Conservation (phyloP, 768 basidiomycete species). For the Coprinellus micaceus region DNA sequence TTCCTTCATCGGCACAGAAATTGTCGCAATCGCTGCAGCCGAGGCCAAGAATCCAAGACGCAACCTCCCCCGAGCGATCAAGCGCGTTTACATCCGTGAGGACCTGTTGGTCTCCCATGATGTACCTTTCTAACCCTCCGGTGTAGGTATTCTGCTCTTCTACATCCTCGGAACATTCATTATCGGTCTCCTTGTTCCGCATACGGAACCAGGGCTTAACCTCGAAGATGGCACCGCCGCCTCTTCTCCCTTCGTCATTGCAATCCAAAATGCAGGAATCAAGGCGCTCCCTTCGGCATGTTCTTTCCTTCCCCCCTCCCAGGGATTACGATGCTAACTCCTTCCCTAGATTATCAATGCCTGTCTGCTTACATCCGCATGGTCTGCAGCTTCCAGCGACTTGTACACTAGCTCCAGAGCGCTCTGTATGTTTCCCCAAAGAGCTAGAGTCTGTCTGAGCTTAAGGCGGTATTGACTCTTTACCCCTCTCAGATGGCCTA, state of each 20-base stretch:
- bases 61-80: slow-evolving; percentile 61
- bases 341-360: slow-evolving; percentile 67
- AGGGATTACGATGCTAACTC: neutral
- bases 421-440: slow-evolving; percentile 62
- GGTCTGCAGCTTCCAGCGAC: slow-evolving; percentile 89
- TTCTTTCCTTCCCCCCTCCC: neutral
- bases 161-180: slow-evolving; percentile 66
- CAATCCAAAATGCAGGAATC: slow-evolving; percentile 83
- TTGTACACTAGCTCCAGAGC: slow-evolving; percentile 87
- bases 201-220: slow-evolving; percentile 51
- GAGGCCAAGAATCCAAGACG: slow-evolving; percentile 85
- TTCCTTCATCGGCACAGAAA: slow-evolving; percentile 91
- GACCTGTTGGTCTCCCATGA: too few relatives aligned
- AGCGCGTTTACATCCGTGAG: slow-evolving; percentile 66
- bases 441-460: too few relatives aligned
- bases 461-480: too few relatives aligned
- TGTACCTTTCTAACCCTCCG: neutral
- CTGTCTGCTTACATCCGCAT: slow-evolving; percentile 81
- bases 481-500: slow-evolving; percentile 70
- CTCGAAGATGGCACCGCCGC: slow-evolving; percentile 59
- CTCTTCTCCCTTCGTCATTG: slow-evolving; percentile 89
- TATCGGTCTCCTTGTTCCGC: slow-evolving; percentile 83
- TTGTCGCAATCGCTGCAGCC: slow-evolving; percentile 88
- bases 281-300: slow-evolving; percentile 74
- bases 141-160: slow-evolving; percentile 77